These are phyloP conservation scores for Zygnema circumcarinatum DNA, from an alignment of 139 green algal genomes.

Conservation along the genomic window DNA sequence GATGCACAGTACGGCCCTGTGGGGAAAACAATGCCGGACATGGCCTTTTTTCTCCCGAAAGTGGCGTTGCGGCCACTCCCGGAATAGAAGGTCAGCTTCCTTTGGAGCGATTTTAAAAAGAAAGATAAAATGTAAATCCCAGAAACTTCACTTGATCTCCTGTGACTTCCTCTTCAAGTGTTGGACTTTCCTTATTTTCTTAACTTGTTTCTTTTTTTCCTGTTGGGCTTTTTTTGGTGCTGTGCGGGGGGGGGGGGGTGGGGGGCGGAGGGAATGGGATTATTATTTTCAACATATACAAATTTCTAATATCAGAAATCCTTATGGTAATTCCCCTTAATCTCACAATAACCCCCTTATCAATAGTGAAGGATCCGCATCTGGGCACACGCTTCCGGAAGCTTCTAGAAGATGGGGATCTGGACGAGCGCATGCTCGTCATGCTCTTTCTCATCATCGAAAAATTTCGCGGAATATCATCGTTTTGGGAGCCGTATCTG, in stretches of 20 bases:
- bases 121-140: no score
- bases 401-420: background rate
- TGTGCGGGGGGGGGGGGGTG: background rate
- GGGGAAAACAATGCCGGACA: background rate
- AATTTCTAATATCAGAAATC: background rate
- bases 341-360: background rate
- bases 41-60: background rate
- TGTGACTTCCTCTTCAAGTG: no score
- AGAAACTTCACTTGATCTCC: no score
- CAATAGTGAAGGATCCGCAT: constrained; percentile 7
- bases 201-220: no score
- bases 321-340: constrained; percentile 2
- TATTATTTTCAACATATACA: background rate
- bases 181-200: no score
- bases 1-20: background rate
- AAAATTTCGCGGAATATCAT: background rate
- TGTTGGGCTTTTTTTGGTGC: no score
- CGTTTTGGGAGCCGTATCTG: constrained; percentile 35
- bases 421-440: constrained; percentile 12
- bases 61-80: background rate
- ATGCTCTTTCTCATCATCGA: constrained; percentile 37
- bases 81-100: background rate
- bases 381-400: background rate
- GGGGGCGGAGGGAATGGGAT: background rate
- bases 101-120: no score